These are phyloP conservation scores for Gracilariopsis chorda DNA, from an alignment of 23 red algal species.

Conservation along the genomic window DNA sequence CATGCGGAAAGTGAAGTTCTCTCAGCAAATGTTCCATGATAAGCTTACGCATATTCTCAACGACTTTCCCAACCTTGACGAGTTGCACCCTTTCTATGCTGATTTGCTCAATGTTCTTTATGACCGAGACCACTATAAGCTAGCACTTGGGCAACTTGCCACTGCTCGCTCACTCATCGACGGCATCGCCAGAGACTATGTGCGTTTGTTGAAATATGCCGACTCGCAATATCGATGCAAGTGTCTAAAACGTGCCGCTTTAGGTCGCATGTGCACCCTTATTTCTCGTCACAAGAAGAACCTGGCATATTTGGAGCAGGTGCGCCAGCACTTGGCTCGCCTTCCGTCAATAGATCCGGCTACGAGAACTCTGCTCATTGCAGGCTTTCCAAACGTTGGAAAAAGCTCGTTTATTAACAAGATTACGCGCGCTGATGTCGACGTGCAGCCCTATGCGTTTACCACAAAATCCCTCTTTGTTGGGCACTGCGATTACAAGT, in stretches of 20 bases:
- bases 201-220: constrained; percentile 87
- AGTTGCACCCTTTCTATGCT: constrained; percentile 95
- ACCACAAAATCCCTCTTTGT: constrained; percentile 98
- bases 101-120: constrained; percentile 97
- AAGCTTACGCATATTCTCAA: constrained; percentile 82
- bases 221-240: constrained; percentile 97
- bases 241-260: constrained; percentile 88
- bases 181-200: constrained; percentile 85
- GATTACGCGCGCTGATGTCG: constrained; percentile 89
- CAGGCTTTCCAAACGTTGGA: constrained; percentile 95
- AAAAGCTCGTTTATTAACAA: constrained; percentile 99
- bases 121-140: constrained; percentile 96
- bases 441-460: constrained; percentile 98
- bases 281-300: constrained; percentile 76
- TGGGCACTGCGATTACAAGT: constrained; percentile 94
- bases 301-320: constrained; percentile 92
- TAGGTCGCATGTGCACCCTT: constrained; percentile 92
- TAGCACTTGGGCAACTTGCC: constrained; percentile 90
- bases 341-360: constrained; percentile 92
- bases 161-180: constrained; percentile 81
- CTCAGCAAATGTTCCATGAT: constrained; percentile 94
- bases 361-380: constrained; percentile 84
- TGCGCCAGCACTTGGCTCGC: constrained; percentile 93
- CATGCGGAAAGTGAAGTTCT: constrained; percentile 94
- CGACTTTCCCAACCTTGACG: constrained; percentile 91